phyloP scores from a whole-genome alignment of 2,329 filamentous ascomycete genomes.

The Venturia asperata region DNA sequence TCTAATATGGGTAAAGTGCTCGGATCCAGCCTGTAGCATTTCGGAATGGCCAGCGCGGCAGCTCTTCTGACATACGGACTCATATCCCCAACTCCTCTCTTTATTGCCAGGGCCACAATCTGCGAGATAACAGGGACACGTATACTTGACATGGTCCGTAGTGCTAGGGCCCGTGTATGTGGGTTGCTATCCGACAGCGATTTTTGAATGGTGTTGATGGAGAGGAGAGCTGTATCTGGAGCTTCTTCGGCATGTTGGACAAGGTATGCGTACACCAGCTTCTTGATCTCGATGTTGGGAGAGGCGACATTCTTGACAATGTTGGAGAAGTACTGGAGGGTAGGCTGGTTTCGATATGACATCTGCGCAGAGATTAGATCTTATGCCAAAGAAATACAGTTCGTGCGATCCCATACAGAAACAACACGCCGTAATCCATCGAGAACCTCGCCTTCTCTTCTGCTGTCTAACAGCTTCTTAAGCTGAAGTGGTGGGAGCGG shows the following conservation, averaged over 20 bases:
- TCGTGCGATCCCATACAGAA: constrained; percentile 57
- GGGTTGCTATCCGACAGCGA: constrained; percentile 89
- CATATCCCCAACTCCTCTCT: constrained; percentile 89
- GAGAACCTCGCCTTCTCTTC: constrained; percentile 84
- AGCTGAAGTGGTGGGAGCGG: constrained; percentile 74
- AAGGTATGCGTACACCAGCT: constrained; percentile 97
- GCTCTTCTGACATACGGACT: constrained; percentile 88
- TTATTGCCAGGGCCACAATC: constrained; percentile 92
- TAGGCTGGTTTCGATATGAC: constrained; percentile 88
- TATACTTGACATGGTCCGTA: constrained; percentile 96
- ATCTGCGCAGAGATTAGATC: constrained; percentile 51
- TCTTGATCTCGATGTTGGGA: constrained; percentile 90
- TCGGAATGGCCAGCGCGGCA: constrained; percentile 87
- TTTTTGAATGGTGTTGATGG: constrained; percentile 98
- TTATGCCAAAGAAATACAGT: constrained; percentile 14
- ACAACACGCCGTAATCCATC: constrained; percentile 86
- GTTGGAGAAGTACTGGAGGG: constrained; percentile 89
- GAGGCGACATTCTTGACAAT: constrained; percentile 97
- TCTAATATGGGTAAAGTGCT: constrained; percentile 75
- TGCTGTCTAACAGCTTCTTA: constrained; percentile 89
- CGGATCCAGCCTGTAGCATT: constrained; percentile 88
- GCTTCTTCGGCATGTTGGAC: constrained; percentile 94
- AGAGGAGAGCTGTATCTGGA: constrained; percentile 87
- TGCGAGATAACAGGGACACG: constrained; percentile 96
- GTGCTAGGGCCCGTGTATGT: constrained; percentile 80